A percentile compares a stretch with the other conserved stretches of the same genome.
Conservation (phyloP, 1,284 basidiomycete species). For the Boletellus dicymbophilus region DNA sequence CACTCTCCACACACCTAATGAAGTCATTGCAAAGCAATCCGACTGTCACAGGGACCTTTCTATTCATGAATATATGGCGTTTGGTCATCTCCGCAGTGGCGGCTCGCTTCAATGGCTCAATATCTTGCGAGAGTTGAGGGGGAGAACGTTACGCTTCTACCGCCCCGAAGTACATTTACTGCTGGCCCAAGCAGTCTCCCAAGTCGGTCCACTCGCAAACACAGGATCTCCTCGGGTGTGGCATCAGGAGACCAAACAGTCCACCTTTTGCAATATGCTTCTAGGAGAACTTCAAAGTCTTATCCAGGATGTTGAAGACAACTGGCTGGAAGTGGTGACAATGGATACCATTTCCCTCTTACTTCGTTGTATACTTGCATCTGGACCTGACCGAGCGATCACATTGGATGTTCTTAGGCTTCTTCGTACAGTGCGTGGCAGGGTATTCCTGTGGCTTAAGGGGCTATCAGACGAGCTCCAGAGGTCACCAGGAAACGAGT, state of each 20-base stretch:
- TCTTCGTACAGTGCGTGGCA: background rate
- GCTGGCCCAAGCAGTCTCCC: slow-evolving; percentile 42
- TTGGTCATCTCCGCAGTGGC: slow-evolving; percentile 45
- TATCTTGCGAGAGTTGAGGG: slow-evolving; percentile 42
- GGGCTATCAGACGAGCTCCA: slow-evolving; percentile 30
- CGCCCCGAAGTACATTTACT: slow-evolving; percentile 41
- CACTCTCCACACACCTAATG: slow-evolving; percentile 44
- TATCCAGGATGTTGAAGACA: slow-evolving; percentile 33
- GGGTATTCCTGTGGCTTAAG: slow-evolving; percentile 36
- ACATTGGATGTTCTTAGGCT: background rate
- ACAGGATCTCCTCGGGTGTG: slow-evolving; percentile 30
- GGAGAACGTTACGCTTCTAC: slow-evolving; percentile 37
- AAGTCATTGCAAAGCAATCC: slow-evolving; percentile 42
- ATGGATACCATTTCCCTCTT: slow-evolving; percentile 3
- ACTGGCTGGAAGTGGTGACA: slow-evolving; percentile 44
- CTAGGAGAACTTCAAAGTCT: slow-evolving; percentile 36
- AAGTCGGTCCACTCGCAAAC: slow-evolving; percentile 37
- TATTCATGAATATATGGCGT: slow-evolving; percentile 46
- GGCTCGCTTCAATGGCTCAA: slow-evolving; percentile 50
- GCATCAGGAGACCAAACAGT: slow-evolving; percentile 36
- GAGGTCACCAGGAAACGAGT: slow-evolving; percentile 17
- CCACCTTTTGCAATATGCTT: slow-evolving; percentile 36
- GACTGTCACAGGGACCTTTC: slow-evolving; percentile 38
- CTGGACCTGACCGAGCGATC: background rate
- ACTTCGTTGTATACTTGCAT: background rate